Evolutionary conservation across 768 basidiomycete genomes (phyloP), one percentile per base, ranked within the genome.

Genomic region (Pisolithus albus): DNA sequence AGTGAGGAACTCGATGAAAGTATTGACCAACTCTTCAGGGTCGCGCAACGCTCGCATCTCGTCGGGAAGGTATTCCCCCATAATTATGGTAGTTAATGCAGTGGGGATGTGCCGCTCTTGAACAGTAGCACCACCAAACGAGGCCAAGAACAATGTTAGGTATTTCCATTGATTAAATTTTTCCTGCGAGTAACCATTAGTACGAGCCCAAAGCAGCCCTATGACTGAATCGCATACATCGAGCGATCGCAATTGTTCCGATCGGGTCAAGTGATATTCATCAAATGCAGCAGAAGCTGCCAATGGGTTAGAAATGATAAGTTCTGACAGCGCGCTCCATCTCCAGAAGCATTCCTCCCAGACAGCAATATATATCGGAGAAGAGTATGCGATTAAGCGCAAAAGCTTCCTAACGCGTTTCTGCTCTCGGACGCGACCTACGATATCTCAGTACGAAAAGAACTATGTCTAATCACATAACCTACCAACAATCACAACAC

Each of bases 311-410:
- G 67, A 76, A 55, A 76, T 74, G 42, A 85, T 70, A 46, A 76
- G 70, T 60, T 87, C 86, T 13, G 79, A 79, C 41, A 91, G 66
- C 5, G 72, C 68, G 24, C 75, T 73, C 88, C 88, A 92, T 45
- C 88, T 74, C 71, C 78, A 83, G 64, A 84, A 91, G 54, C 81
- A 84, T 60, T 92, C 90, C 56, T 84, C 75, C 90, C 90, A 93
- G 3, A 88, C 84, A 0, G 85, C 86, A 19, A 86, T 71, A 48
- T 88, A 81, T n/a, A 81, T 76, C 1, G 82, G 78, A 28, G 79
- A 78, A 13, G 85, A 81, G 26, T 77, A 79, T 1, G 81, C 75
- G 43, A 89, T 74, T 49, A 80, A 62, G 6, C 86, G 79, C 47
- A 91, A 64, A 23, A 88, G 70, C 64, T 82, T 86, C 15, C 91